Conservation (phyloP, 2,329 filamentous ascomycete genomes). For the Trichoderma sp. region DNA sequence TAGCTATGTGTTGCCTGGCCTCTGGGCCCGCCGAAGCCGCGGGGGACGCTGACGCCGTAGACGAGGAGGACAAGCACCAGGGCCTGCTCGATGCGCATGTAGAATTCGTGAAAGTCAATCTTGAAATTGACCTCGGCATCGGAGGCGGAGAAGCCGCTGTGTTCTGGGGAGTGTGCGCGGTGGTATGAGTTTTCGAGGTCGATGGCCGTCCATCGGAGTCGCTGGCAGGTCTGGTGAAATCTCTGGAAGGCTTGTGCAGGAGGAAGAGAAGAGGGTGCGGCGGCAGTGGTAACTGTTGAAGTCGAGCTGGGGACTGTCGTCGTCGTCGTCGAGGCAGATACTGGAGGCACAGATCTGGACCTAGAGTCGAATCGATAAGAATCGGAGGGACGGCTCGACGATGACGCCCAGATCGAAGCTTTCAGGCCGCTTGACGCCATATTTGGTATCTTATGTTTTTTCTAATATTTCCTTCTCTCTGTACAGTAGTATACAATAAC, state of each 20-base stretch:
- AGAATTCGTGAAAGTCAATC: conserved; percentile 77
- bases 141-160: conserved; percentile 41
- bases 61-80: conserved; percentile 69
- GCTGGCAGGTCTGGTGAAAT: conserved; percentile 63
- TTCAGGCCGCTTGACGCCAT: conserved; percentile 25
- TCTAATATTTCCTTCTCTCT: not conserved
- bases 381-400: conserved; percentile 8
- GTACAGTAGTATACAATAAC: not conserved
- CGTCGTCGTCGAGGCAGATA: conserved; percentile 3
- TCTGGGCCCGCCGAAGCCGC: conserved; percentile 6
- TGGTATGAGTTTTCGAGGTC: conserved; percentile 62
- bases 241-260: conserved; percentile 54
- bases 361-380: conserved; percentile 22
- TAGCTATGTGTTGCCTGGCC: conserved; percentile 55
- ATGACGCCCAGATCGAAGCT: conserved; percentile 30
- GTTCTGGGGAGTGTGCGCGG: conserved; percentile 49
- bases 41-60: conserved; percentile 59
- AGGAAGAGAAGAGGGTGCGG: conserved; percentile 32
- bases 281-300: conserved; percentile 24
- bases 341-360: conserved; percentile 30
- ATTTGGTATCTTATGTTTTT: not conserved
- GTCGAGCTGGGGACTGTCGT: not conserved
- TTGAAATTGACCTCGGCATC: conserved; percentile 73
- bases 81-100: conserved; percentile 71
- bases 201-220: conserved; percentile 66